Conservation (phyloP, 148 eudicot species). For the Pouteria glomerata region DNA sequence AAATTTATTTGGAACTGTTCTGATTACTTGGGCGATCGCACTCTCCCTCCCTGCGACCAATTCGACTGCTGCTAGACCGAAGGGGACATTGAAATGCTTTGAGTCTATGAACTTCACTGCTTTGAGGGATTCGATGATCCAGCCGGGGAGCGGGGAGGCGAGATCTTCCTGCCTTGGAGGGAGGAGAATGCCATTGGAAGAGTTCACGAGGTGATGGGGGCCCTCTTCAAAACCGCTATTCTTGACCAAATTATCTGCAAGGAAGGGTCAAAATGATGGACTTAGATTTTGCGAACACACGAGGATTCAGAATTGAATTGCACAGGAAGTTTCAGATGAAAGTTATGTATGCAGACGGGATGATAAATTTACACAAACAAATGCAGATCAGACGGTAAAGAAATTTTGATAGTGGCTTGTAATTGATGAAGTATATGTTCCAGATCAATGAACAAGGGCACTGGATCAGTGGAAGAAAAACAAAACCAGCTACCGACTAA, state of each 20-base stretch:
- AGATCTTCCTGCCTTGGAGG: conserved; percentile 67
- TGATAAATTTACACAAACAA: no score
- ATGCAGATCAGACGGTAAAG: no score
- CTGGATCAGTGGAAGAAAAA: neutral
- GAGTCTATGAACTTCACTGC: conserved; percentile 73
- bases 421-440: no score
- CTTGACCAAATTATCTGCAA: conserved; percentile 57
- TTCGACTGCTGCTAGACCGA: conserved; percentile 59
- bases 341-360: neutral
- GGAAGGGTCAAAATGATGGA: neutral
- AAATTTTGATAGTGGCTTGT: no score
- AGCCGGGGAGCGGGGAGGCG: conserved; percentile 77
- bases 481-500: neutral
- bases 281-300: no score
- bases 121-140: conserved; percentile 84
- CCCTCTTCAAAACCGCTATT: conserved; percentile 80
- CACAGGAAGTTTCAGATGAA: neutral
- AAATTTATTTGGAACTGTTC: conserved; percentile 48
- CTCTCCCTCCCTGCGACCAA: conserved; percentile 84
- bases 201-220: conserved; percentile 52
- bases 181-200: conserved; percentile 71
- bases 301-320: neutral
- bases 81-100: conserved; percentile 68
- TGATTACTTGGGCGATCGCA: conserved; percentile 61
- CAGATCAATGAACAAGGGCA: no score